Conservation (phyloP, 495 filamentous ascomycete genomes). For the Parathielavia appendiculata region DNA sequence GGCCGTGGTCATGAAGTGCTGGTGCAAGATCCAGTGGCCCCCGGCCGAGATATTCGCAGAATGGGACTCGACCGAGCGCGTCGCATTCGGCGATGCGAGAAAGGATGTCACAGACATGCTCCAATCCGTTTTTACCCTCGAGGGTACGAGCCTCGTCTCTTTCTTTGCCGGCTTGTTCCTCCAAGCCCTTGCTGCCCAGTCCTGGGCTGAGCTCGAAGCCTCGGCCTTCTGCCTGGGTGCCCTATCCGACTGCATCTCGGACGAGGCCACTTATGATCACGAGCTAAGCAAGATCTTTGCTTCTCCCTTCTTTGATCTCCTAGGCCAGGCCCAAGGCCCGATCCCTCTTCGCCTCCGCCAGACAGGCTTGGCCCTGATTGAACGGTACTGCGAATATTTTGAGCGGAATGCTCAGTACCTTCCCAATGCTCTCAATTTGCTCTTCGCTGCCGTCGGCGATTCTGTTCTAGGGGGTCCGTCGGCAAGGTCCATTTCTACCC, state of each 20-base stretch:
- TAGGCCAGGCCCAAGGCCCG: constrained; percentile 39
- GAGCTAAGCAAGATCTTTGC: constrained; percentile 65
- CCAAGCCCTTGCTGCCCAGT: constrained; percentile 49
- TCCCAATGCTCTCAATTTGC: constrained; percentile 69
- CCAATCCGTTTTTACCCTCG: constrained; percentile 64
- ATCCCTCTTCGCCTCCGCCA: constrained; percentile 69
- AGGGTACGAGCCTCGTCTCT: constrained; percentile 62
- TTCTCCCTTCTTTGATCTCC: constrained; percentile 55
- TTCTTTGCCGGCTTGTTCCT: constrained; percentile 63
- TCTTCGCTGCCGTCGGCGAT: constrained; percentile 70
- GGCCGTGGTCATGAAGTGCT: constrained; percentile 54
- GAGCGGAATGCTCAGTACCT: constrained; percentile 64
- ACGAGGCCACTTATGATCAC: constrained; percentile 60
- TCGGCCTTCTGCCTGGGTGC: constrained; percentile 72
- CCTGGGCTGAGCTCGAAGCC: constrained; percentile 78
- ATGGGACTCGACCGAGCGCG: constrained; percentile 69
- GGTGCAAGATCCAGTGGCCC: constrained; percentile 60
- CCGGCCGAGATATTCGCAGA: constrained; percentile 42
- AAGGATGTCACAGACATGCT: constrained; percentile 78
- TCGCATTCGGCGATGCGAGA: constrained; percentile 70
- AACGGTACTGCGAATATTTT: constrained; percentile 77
- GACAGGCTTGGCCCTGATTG: constrained; percentile 71
- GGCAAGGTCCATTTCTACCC: constrained; percentile 71
- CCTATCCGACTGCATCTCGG: constrained; percentile 68
- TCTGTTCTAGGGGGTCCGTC: constrained; percentile 61